A percentile compares a stretch with the other conserved stretches of the same genome.
Conservation (phyloP, 164 flowering plant genomes). For the Nymphaea thermarum region DNA sequence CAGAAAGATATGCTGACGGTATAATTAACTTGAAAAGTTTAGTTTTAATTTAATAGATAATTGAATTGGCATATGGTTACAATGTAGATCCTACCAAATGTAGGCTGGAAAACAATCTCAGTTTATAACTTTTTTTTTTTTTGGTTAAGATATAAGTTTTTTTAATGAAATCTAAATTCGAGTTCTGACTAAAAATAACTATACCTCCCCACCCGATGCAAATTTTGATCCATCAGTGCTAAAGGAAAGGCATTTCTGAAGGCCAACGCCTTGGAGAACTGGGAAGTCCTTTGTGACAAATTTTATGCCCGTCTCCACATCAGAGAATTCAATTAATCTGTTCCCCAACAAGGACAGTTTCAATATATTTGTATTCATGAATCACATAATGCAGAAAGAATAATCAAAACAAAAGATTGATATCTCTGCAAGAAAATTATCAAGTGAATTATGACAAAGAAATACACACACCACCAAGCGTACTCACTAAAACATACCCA, state of each 20-base stretch:
- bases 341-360: constrained; percentile 3
- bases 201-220: constrained; percentile 83
- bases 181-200: neutral
- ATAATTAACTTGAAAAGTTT: neutral
- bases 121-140: neutral
- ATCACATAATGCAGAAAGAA: too few species aligned
- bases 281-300: constrained; percentile 38
- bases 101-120: neutral
- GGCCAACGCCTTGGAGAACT: constrained; percentile 59
- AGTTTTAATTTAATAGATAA: neutral
- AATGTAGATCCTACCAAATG: neutral
- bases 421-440: too few species aligned
- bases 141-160: neutral
- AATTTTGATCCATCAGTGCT: constrained; percentile 86
- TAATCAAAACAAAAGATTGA: too few species aligned
- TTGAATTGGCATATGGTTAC: neutral
- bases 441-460: too few species aligned
- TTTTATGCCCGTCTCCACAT: constrained; percentile 31
- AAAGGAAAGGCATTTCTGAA: constrained; percentile 71
- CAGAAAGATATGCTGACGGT: too few species aligned
- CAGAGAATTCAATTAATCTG: constrained; percentile 65
- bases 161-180: neutral
- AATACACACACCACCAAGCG: too few species aligned
- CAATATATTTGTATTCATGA: neutral
- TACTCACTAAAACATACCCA: too few species aligned